Evolutionary conservation across 768 basidiomycete species (phyloP).

Genomic region (Ramaria rubella): DNA sequence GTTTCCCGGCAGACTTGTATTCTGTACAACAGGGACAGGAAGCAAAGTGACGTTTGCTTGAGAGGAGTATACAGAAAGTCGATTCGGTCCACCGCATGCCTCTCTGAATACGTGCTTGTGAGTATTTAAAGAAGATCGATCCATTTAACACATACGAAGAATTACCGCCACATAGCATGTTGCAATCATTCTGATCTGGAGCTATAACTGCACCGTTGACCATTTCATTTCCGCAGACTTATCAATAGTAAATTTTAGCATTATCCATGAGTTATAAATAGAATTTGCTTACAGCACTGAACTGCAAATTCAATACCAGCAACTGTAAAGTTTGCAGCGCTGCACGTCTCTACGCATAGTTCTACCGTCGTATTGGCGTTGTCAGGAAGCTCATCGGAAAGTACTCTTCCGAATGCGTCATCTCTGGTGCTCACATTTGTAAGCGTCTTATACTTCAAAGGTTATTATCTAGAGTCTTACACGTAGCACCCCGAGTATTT

Average conservation of each 20-base stretch:
- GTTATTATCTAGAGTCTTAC: conserved; percentile 29
- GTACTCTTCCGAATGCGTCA: conserved; percentile 57
- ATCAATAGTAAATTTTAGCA: neutral
- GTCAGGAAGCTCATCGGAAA: conserved; percentile 37
- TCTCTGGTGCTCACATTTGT: conserved; percentile 35
- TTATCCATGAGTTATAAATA: neutral
- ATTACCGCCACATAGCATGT: conserved; percentile 70
- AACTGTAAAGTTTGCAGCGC: conserved; percentile 47
- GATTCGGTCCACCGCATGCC: conserved; percentile 67
- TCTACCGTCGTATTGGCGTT: conserved; percentile 46
- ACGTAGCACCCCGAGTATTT: conserved; percentile 61
- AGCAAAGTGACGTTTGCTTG: conserved; percentile 43
- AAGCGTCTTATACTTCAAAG: conserved; percentile 13
- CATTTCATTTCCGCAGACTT: conserved; percentile 68
- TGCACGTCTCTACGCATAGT: conserved; percentile 56
- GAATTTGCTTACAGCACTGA: conserved; percentile 39
- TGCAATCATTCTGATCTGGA: conserved; percentile 45
- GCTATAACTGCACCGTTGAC: conserved; percentile 52
- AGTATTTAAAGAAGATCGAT: neutral
- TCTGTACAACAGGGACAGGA: conserved; percentile 53
- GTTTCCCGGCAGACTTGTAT: conserved; percentile 50
- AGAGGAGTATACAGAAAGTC: conserved; percentile 62
- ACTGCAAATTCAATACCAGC: conserved; percentile 63
- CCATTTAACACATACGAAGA: conserved; percentile 38
- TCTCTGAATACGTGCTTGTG: conserved; percentile 32